Evolutionary conservation across 1,284 basidiomycete species (phyloP).

Genomic region (Cutaneotrichosporon mucoides): DNA sequence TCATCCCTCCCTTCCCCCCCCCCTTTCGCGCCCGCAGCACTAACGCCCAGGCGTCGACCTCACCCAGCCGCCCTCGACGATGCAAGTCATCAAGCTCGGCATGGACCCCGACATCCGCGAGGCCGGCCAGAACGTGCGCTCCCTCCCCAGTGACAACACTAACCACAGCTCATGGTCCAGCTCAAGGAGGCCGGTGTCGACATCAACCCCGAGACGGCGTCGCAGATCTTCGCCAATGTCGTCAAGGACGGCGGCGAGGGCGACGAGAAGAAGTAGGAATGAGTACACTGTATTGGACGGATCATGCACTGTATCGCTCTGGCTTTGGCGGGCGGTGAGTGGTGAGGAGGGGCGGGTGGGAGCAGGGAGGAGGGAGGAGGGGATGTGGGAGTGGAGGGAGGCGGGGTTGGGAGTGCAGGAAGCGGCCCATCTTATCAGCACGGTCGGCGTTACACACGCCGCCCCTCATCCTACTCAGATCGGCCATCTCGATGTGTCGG

Average conservation of each 20-base stretch:
- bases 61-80: slow-evolving; percentile 29
- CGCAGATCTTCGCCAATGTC: slow-evolving; percentile 21
- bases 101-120: slow-evolving; percentile 38
- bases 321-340: too few species aligned
- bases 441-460: too few species aligned
- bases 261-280: neutral
- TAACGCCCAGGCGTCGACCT: slow-evolving; percentile 32
- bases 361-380: too few species aligned
- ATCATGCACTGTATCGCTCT: too few species aligned
- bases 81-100: slow-evolving; percentile 39
- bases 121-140: slow-evolving; percentile 35
- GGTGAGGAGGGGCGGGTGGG: too few species aligned
- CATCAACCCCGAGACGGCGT: slow-evolving; percentile 27
- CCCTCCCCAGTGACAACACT: neutral
- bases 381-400: too few species aligned
- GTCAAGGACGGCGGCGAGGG: slow-evolving; percentile 1
- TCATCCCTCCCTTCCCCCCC: neutral
- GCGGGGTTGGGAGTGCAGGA: too few species aligned
- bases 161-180: slow-evolving; percentile 33
- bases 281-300: too few species aligned
- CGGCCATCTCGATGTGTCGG: too few species aligned
- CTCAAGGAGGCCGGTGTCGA: slow-evolving; percentile 38
- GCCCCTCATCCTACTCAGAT: too few species aligned
- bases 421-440: too few species aligned
- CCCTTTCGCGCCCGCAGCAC: neutral